phyloP scores from a whole-genome alignment of 257 asterid species.

The Thymus quinquecostatus region DNA sequence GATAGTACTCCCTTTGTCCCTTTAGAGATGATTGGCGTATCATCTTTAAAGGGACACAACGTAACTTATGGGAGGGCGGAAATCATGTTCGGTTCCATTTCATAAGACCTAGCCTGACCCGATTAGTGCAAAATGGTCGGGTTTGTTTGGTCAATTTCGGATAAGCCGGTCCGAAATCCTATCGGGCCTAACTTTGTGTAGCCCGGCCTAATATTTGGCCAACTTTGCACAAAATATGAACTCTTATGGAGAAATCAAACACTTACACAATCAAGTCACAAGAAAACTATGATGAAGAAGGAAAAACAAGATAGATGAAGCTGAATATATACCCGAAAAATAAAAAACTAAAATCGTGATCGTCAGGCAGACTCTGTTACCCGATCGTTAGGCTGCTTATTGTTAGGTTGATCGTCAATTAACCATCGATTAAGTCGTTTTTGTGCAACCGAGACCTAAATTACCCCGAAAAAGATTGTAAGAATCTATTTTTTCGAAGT shows the following conservation, averaged over 20 bases:
- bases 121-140: no score
- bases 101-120: no score
- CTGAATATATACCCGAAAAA: no score
- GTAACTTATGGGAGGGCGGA: neutral
- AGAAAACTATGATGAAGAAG: neutral
- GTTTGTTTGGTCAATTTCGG: no score
- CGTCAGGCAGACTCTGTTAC: neutral
- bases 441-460: constrained; percentile 1
- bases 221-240: neutral
- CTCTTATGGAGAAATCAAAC: neutral
- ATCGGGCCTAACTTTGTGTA: no score
- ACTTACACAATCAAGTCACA: neutral
- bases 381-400: neutral
- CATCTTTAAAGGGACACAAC: neutral
- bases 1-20: no score
- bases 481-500: no score
- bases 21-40: no score
- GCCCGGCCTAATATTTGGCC: no score
- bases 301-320: no score
- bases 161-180: no score
- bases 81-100: no score
- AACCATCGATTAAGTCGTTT: constrained; percentile 4
- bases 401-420: constrained; percentile 1
- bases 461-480: neutral
- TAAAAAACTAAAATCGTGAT: neutral